A percentile compares a stretch with the other conserved stretches of the same genome.
Evolutionary conservation across 2,329 filamentous ascomycete genomes (phyloP).

Genomic region (Fusarium tuaranense): DNA sequence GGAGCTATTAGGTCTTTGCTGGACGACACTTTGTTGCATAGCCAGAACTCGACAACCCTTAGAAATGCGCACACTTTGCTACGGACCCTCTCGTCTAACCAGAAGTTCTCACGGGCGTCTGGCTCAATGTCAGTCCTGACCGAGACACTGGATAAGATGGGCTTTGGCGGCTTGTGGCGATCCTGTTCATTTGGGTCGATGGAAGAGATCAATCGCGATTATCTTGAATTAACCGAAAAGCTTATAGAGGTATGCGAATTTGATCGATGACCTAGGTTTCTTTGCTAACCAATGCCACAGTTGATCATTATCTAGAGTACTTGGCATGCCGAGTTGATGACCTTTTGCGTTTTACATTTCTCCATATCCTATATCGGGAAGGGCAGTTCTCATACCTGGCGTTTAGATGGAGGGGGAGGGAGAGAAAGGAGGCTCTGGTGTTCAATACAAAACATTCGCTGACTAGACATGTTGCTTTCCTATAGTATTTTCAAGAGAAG

Average conservation of each 20-base stretch:
- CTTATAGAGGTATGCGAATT: constrained; percentile 66
- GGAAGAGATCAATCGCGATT: constrained; percentile 44
- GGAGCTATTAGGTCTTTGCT: constrained; percentile 68
- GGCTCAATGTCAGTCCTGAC: constrained; percentile 62
- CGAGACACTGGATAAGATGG: constrained; percentile 68
- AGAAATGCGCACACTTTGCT: constrained; percentile 71
- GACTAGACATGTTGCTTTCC: neutral
- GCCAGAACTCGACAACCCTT: constrained; percentile 70
- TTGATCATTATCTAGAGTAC: constrained; percentile 12
- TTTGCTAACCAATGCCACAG: neutral
- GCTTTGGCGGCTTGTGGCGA: constrained; percentile 73
- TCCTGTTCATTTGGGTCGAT: constrained; percentile 63
- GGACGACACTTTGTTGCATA: constrained; percentile 72
- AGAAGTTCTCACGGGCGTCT: constrained; percentile 61
- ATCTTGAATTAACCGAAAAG: constrained; percentile 67
- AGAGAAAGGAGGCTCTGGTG: neutral
- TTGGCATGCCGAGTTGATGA: neutral
- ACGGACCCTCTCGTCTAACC: constrained; percentile 67
- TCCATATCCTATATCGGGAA: constrained; percentile 2
- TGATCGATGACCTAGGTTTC: neutral
- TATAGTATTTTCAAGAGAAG: neutral
- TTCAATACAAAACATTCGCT: neutral
- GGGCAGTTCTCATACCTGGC: neutral
- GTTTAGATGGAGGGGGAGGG: neutral
- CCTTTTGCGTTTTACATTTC: neutral